Base-by-base conservation (phyloP, 139 green algal species). In the Auxenochlorella protothecoides region DNA sequence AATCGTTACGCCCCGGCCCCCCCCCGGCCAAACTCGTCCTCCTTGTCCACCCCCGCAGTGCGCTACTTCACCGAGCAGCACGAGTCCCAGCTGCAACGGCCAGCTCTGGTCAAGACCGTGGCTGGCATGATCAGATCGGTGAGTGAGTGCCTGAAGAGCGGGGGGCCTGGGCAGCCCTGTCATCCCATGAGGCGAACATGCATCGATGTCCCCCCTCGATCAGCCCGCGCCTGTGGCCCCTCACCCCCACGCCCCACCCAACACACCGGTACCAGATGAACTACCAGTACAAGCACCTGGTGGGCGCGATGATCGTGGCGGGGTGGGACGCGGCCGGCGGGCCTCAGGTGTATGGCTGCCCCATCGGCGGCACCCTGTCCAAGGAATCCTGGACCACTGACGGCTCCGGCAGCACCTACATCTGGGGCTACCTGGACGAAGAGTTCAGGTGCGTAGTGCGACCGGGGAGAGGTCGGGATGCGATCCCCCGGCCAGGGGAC, bases 241-340 rank as follows among this genome's bases (percentile, higher is more conserved):
- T 85, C 69, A 84, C 85, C 51, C 67, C 70, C 13, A 78, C 57
- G 10, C 44, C 14, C 27, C 52, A 13, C 71, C 16, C 9, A 5
- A 52, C n/a, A 14, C n/a, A 57, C 51, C 65, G 13, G 6, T 2
- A 73, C 73, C 80, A 93, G 86, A 93, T 97, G 72, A 93, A 93
- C 76, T 97, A 95, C 74, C 76, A 88, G 71, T 92, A 97, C 82
- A 95, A 98, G 81, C 78, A 92, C 67, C 84, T 98, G n/a, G 74
- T 91, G 59, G 93, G 90, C 3, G 94, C 90, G 6, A 91, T 97
- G 83, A 90, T 98, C 63, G 88, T 98, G 27, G 93, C 87, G n/a
- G 93, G 93, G 6, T 98, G 86, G 82, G 93, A 98, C 77, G 68
- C 77, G 51, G 27, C 84, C 3, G 70, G 83, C 2, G 94, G 94